phyloP scores from a whole-genome alignment of 1,284 basidiomycete genomes.

The Heterobasidion parviporum region DNA sequence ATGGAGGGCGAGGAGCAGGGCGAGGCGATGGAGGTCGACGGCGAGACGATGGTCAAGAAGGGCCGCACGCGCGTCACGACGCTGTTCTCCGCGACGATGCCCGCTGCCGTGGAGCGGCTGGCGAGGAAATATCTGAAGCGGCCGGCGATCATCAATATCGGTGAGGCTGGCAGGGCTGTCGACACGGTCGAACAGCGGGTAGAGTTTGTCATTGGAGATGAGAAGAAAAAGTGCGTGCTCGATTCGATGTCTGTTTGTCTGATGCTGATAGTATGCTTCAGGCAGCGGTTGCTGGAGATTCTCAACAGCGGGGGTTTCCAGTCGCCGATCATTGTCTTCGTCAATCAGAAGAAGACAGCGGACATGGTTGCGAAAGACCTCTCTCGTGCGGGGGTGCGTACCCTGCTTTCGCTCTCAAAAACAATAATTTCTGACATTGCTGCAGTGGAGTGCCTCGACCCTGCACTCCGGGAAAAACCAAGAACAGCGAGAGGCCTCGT shows the following conservation, averaged over 20 bases:
- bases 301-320: conserved; percentile 77
- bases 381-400: conserved; percentile 68
- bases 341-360: conserved; percentile 98
- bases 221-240: conserved; percentile 80
- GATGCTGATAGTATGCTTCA: conserved; percentile 21
- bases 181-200: conserved; percentile 97
- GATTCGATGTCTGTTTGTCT: conserved; percentile 6
- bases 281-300: conserved; percentile 81
- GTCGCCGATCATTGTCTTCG: conserved; percentile 96
- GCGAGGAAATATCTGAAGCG: conserved; percentile 90
- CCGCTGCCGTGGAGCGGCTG: conserved; percentile 88
- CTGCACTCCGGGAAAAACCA: conserved; percentile 97
- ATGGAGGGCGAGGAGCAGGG: conserved; percentile 77
- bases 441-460: conserved; percentile 79
- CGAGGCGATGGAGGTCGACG: conserved; percentile 59
- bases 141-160: conserved; percentile 95
- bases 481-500: conserved; percentile 89
- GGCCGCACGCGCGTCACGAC: conserved; percentile 84
- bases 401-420: conserved; percentile 4
- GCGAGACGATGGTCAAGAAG: conserved; percentile 56
- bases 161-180: conserved; percentile 94
- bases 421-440: conserved; percentile 9
- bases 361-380: conserved; percentile 94
- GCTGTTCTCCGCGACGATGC: conserved; percentile 98
- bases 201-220: conserved; percentile 89